Base-by-base conservation (phyloP, 2,329 filamentous ascomycete genomes). In the Biscogniauxia marginata region DNA sequence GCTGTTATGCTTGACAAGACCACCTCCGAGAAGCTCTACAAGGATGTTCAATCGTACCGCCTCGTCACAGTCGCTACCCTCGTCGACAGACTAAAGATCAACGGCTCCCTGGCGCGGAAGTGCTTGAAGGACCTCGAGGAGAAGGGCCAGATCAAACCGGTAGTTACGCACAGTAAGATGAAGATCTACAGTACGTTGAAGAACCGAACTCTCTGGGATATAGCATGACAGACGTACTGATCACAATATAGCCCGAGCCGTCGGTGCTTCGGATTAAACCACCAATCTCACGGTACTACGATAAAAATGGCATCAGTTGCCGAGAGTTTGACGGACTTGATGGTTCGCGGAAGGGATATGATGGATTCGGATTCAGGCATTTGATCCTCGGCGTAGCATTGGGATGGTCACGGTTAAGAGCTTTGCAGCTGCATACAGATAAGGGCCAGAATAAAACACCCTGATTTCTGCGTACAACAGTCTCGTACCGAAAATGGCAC, bases 41-140 rank as follows among this genome's bases (percentile, higher is more conserved):
- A 99, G 86, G 95, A 99, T 87, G 96, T 99, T 73, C 95, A 98
- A 82, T 97, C 95, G 66, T 99, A 98, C 90, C 92, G 95, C 76
- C 92, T 99, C 79, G 92, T 99, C 83, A 98, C 95, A 76, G 90
- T 98, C 74, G 93, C 95, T 74, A 93, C 91, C 73, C 92, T 99
- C 74, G 95, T 99, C 86, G 95, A 99, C 83, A 88, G 95, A 81
- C 87, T 99, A 80, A 99, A 99, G 92, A 96, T 99, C 86, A 99
- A 99, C 85, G 96, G 95, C 75, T 96, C 91, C 71, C 84, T 99
- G 75, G 95, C 95, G 70, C 88, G 95, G 75, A 83, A 85, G 82
- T 93, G 91, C 79, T 84, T 98, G 69, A 83, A 83, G 76, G 93
- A 98, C 76, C 85, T 98, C 71, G 93, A 98, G 88, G 91, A 96